phyloP scores from a whole-genome alignment of 805 yeast genomes.

The Priceomyces carsonii region DNA sequence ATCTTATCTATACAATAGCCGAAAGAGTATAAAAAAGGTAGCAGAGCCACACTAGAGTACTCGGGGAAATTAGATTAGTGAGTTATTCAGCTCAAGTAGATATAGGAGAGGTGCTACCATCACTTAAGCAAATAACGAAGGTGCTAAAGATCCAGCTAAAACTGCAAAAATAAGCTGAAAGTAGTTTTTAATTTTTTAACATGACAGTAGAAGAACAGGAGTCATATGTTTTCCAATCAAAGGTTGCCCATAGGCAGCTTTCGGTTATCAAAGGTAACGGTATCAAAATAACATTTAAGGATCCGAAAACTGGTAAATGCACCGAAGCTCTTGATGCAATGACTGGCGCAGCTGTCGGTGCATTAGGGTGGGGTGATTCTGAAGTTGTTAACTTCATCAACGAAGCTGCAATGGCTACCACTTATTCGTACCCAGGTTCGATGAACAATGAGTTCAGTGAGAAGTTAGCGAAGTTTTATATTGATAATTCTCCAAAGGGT shows the following conservation, averaged over 20 bases:
- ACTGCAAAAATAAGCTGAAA: conserved; percentile 44
- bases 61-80: too few relatives aligned
- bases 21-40: too few relatives aligned
- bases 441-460: conserved; percentile 25
- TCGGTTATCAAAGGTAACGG: conserved; percentile 47
- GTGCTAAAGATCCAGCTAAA: too few relatives aligned
- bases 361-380: conserved; percentile 32
- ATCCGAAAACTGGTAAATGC: conserved; percentile 38
- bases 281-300: conserved; percentile 38
- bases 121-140: too few relatives aligned
- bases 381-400: conserved; percentile 19
- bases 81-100: too few relatives aligned
- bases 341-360: conserved; percentile 36
- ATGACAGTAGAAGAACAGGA: conserved; percentile 43
- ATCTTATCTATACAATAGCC: too few relatives aligned
- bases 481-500: conserved; percentile 43
- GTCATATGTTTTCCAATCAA: conserved; percentile 39
- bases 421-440: conserved; percentile 25
- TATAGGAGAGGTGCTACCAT: too few relatives aligned
- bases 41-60: too few relatives aligned
- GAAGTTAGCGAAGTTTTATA: conserved; percentile 24
- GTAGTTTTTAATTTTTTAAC: conserved; percentile 41
- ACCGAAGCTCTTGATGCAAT: conserved; percentile 25
- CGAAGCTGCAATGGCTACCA: conserved; percentile 21
- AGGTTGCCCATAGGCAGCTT: conserved; percentile 36